phyloP scores from a whole-genome alignment of 1,284 basidiomycete species.

The Cystobasidiaceae sp. region DNA sequence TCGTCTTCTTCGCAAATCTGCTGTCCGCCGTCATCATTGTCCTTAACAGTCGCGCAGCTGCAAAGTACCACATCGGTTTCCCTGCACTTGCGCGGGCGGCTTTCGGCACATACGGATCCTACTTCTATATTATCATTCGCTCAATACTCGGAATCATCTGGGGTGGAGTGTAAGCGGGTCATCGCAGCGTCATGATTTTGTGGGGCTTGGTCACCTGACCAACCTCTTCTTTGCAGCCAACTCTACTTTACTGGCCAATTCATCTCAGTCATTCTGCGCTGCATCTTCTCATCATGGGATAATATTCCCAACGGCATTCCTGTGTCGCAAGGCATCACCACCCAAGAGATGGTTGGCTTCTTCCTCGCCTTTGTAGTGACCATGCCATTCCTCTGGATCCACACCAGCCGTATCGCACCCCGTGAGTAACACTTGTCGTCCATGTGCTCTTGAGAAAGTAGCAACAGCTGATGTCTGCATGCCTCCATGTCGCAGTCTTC shows the following conservation, averaged over 20 bases:
- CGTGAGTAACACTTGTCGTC: not conserved
- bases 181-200: not conserved
- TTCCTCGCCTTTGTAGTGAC: constrained; percentile 44
- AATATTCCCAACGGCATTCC: constrained; percentile 44
- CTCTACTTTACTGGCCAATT: constrained; percentile 43
- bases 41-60: constrained; percentile 40
- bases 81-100: constrained; percentile 42
- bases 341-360: constrained; percentile 43
- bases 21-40: constrained; percentile 31
- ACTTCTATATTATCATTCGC: constrained; percentile 46
- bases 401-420: constrained; percentile 39
- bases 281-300: constrained; percentile 39
- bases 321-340: constrained; percentile 38
- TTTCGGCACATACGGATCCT: constrained; percentile 46
- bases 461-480: no score
- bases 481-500: no score
- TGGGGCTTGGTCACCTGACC: not conserved
- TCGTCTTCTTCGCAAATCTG: constrained; percentile 30
- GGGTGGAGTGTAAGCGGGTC: constrained; percentile 43
- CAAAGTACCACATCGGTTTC: constrained; percentile 46
- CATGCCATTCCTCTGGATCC: constrained; percentile 42
- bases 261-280: constrained; percentile 42
- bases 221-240: constrained; percentile 29
- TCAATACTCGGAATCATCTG: constrained; percentile 44
- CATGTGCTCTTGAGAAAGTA: no score